A percentile compares a stretch with the other conserved stretches of the same genome.
Conservation (phyloP, 2,329 filamentous ascomycete genomes). For the Ceratocystis cubensis region DNA sequence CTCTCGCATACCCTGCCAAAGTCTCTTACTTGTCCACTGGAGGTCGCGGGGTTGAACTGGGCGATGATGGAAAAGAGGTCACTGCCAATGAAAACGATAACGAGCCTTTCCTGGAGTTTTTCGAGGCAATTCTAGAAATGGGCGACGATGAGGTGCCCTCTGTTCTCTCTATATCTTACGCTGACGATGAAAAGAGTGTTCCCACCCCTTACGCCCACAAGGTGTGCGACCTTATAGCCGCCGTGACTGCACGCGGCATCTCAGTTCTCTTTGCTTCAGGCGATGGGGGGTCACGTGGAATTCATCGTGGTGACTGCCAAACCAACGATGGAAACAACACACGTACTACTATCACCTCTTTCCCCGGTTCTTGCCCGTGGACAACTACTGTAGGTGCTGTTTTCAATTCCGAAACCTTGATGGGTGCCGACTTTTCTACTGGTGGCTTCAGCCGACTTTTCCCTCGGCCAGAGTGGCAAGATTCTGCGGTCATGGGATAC, state of each 20-base stretch:
- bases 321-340: slow-evolving; percentile 46
- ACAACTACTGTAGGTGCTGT: slow-evolving; percentile 55
- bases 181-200: slow-evolving; percentile 45
- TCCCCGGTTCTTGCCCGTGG: slow-evolving; percentile 56
- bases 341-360: slow-evolving; percentile 46
- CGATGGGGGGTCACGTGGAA: slow-evolving; percentile 37
- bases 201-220: slow-evolving; percentile 39
- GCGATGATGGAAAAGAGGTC: slow-evolving; percentile 29
- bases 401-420: slow-evolving; percentile 29
- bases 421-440: slow-evolving; percentile 35
- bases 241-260: slow-evolving; percentile 41
- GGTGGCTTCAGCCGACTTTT: slow-evolving; percentile 45
- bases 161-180: slow-evolving; percentile 46
- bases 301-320: slow-evolving; percentile 39
- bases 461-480: slow-evolving; percentile 35
- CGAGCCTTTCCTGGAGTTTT: slow-evolving; percentile 45
- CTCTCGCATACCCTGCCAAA: slow-evolving; percentile 34
- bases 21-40: slow-evolving; percentile 36
- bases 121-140: slow-evolving; percentile 38
- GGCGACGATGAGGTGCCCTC: slow-evolving; percentile 38
- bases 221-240: slow-evolving; percentile 42
- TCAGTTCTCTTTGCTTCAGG: slow-evolving; percentile 40
- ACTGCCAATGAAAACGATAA: slow-evolving; percentile 31
- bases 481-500: slow-evolving; percentile 31
- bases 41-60: slow-evolving; percentile 34